Conservation (phyloP, 305 asterid genomes). For the Fraxinus paxiana region DNA sequence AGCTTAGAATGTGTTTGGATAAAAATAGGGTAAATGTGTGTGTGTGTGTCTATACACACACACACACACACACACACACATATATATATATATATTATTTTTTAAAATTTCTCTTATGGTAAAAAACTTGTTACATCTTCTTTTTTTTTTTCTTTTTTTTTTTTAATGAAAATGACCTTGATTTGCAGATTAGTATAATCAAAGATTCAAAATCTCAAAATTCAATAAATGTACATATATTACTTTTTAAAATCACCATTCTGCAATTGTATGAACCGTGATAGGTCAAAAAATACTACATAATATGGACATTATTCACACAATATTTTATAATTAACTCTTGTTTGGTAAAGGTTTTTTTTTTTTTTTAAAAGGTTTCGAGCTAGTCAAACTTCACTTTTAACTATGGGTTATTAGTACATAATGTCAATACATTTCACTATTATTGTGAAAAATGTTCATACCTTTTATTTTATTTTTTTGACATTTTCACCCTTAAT, state of each 20-base stretch:
- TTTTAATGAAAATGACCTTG: background rate
- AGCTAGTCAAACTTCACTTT: background rate
- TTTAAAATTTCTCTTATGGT: background rate
- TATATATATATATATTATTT: too few relatives aligned
- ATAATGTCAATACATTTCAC: too few relatives aligned
- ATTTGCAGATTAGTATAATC: background rate
- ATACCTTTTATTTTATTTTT: too few relatives aligned
- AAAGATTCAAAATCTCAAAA: background rate
- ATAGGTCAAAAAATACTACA: background rate
- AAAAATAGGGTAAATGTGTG: background rate
- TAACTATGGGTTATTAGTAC: too few relatives aligned
- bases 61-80: too few relatives aligned
- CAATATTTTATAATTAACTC: background rate
- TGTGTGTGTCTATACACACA: too few relatives aligned
- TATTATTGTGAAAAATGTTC: too few relatives aligned
- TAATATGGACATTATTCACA: background rate
- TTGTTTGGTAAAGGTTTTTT: background rate
- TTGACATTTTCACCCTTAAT: too few relatives aligned
- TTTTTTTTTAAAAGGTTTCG: too few relatives aligned
- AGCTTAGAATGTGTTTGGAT: slow-evolving; percentile 20
- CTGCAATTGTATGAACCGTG: background rate
- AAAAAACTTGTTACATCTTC: background rate
- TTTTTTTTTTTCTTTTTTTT: too few relatives aligned
- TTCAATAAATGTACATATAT: too few relatives aligned
- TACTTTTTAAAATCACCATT: background rate